Base-by-base conservation (phyloP, 2,329 filamentous ascomycete genomes). In the Apiospora phragmitis region DNA sequence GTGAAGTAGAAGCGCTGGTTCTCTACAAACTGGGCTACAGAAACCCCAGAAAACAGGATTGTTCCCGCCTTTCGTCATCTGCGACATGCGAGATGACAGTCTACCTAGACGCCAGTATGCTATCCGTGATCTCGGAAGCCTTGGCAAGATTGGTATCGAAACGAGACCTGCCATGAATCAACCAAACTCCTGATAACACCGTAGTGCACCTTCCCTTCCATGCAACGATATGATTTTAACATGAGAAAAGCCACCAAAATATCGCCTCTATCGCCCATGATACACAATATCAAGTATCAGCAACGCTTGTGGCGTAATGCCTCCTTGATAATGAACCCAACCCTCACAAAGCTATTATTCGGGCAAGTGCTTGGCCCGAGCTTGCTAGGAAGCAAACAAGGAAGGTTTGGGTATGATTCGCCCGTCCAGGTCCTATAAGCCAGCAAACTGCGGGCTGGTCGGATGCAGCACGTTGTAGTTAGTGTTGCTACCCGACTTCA, bases 401-500 rank as follows among this genome's bases (percentile, higher is more conserved):
- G 12, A 29, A 38, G 32, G 4, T 62, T 62, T n/a, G 32, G 32
- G 18, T 62, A 32, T 12, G 29, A n/a, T 24, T 32, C 55, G 55
- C 55, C 55, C 32, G 55, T 11, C 18, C 32, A 62, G 55, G 18
- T 38, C 6, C n/a, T 75, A 80, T 72, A 80, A 70, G 45, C 79
- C 79, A 68, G 76, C 77, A 70, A 80, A 80, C 72, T 79, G 78
- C 18, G 79, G 79, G 47, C 78, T 80, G 38, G 73, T 74, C 1
- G 79, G 79, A 43, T 79, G 78, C 12, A 79, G 71, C 14, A 79
- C 75, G 59, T 79, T 79, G 71, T 79, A 79, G 18, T 76, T 75
- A 41, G 65, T 67, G 18, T 71, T 66, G 67, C 72, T 77, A 1
- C 73, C 76, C n/a, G 76, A 75, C 66, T 80, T 79, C 6, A 79